Conservation (phyloP, 106 monocot species). For the Vanilla planifolia region DNA sequence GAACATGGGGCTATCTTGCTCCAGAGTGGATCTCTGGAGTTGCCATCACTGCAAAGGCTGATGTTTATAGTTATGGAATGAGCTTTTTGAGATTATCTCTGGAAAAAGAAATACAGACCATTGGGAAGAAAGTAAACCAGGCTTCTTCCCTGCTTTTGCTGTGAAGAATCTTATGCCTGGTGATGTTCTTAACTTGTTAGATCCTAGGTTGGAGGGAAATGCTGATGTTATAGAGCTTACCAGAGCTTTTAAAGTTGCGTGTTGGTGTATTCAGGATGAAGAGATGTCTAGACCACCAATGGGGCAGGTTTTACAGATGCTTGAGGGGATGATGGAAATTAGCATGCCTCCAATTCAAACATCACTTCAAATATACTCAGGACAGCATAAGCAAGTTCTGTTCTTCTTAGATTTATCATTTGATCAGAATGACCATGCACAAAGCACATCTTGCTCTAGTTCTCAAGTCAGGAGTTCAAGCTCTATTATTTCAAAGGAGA, state of each 20-base stretch:
- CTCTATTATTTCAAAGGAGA: not conserved
- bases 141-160: slow-evolving; percentile 3
- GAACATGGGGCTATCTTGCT: slow-evolving; percentile 15
- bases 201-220: slow-evolving; percentile 7
- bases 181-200: slow-evolving; percentile 8
- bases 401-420: not conserved
- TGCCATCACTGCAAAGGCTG: slow-evolving; percentile 12
- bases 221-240: slow-evolving; percentile 3
- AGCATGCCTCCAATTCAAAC: slow-evolving; percentile 21
- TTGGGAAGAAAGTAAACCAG: not conserved
- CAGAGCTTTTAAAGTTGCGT: slow-evolving; percentile 19
- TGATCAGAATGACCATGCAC: not conserved
- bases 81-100: slow-evolving; percentile 14
- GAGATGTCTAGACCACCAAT: slow-evolving; percentile 15
- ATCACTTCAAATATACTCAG: slow-evolving; percentile 5
- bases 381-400: not conserved
- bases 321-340: slow-evolving; percentile 25
- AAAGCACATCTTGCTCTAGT: not conserved
- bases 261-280: slow-evolving; percentile 24
- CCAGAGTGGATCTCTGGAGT: slow-evolving; percentile 19
- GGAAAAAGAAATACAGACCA: slow-evolving; percentile 7
- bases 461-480: not conserved
- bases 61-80: slow-evolving; percentile 21
- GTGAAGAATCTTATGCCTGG: slow-evolving; percentile 6
- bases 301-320: slow-evolving; percentile 19